Conservation (phyloP, 306 rosid genomes). For the Begonia fuchsioides region DNA sequence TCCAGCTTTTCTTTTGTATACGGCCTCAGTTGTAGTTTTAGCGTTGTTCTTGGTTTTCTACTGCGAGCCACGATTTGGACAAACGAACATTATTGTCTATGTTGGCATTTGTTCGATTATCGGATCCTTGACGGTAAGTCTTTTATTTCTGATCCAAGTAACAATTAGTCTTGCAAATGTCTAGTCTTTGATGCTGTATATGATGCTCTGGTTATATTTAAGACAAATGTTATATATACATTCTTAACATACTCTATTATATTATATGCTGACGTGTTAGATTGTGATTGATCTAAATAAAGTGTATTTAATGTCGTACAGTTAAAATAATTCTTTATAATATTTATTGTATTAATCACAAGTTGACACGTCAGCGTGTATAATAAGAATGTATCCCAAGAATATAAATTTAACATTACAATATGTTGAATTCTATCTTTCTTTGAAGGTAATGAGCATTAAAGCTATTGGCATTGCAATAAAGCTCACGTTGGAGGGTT, state of each 20-base stretch:
- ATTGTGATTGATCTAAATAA: too few relatives aligned
- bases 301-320: too few relatives aligned
- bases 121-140: constrained; percentile 75
- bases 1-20: constrained; percentile 70
- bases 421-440: neutral
- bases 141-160: neutral
- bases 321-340: too few relatives aligned
- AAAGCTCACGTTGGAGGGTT: constrained; percentile 72
- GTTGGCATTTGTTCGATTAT: constrained; percentile 62
- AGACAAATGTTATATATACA: too few relatives aligned
- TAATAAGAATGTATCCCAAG: too few relatives aligned
- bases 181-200: too few relatives aligned
- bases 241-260: too few relatives aligned
- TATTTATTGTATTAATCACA: too few relatives aligned
- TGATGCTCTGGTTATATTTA: too few relatives aligned
- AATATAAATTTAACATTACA: too few relatives aligned
- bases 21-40: constrained; percentile 51
- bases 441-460: constrained; percentile 69
- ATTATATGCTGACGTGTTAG: too few relatives aligned
- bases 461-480: constrained; percentile 86
- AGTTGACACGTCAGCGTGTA: too few relatives aligned
- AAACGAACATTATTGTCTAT: constrained; percentile 58
- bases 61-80: constrained; percentile 68
- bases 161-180: neutral
- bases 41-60: constrained; percentile 45